Evolutionary conservation across 192 early-diverging fungal genomes (phyloP), one percentile per base, ranked within the genome.

Genomic region (Gigaspora rosea): DNA sequence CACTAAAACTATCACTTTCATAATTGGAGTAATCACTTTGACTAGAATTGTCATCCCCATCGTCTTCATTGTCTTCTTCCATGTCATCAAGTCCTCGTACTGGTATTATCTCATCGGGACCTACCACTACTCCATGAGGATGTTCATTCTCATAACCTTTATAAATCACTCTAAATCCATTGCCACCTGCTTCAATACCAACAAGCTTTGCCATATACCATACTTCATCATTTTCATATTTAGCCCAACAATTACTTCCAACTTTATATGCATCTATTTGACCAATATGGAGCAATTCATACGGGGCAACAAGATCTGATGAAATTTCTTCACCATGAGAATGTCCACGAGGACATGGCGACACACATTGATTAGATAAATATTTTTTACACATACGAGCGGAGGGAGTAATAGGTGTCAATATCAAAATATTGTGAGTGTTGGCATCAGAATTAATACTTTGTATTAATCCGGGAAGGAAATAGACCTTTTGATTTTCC

Each of bases 121-220:
- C 20, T 50, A 69, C 67, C 4, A 69, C 67, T 27, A 69, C 20
- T 13, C 67, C 67, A 51, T 51, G 16, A 9, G 64, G 64, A 66
- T 66, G 35, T 46, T 66, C 20, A 69, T 69, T 32, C 22, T 69
- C 67, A 51, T 69, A 69, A 16, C 67, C 67, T 27, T 69, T 69
- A 33, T 50, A 69, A 27, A 50, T 69, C n/a, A 69, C 48, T 69
- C 48, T 48, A 27, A 69, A 69, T 27, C 67, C 47, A 27, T 22
- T 8, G 15, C 67, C 67, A 50, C 27, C 22, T 50, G 20, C 9
- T 27, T 51, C 67, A 50, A 69, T 69, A 15, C 20, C 48, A 50
- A 50, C 32, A 15, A 69, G 67, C 32, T 69, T 69, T 13, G 67
- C 67, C 67, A 69, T 69, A 13, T 69, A 69, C 67, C 67, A 69